Evolutionary conservation across 108 stramenopile genomes (phyloP).

Genomic region (Nitzschia sp.): DNA sequence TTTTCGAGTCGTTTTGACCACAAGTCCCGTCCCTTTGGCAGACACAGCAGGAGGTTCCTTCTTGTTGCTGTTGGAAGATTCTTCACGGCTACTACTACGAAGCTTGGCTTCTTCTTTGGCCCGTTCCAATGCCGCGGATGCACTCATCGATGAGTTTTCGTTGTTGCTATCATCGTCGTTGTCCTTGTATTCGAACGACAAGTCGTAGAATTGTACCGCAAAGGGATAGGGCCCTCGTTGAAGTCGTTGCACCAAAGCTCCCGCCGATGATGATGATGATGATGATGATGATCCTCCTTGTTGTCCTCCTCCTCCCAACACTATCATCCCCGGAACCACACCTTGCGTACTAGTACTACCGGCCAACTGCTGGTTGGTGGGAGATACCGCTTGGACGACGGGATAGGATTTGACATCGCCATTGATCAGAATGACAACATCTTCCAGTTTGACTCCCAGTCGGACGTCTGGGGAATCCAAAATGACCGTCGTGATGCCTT

Average conservation of each 20-base stretch:
- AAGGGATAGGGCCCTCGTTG: slow-evolving; percentile 39
- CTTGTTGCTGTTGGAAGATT: too few species aligned
- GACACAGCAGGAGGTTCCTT: not conserved
- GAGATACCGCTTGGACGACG: slow-evolving; percentile 18
- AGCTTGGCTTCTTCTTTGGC: not conserved
- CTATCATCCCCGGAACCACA: slow-evolving; percentile 37
- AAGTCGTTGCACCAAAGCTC: slow-evolving; percentile 19
- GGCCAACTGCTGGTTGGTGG: too few species aligned
- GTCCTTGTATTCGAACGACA: not conserved
- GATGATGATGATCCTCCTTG: too few species aligned
- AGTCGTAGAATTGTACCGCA: slow-evolving; percentile 34
- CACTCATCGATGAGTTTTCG: not conserved
- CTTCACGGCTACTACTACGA: not conserved
- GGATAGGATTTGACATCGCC: slow-evolving; percentile 6
- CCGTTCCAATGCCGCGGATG: not conserved
- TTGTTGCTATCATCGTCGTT: not conserved
- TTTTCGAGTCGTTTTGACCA: too few species aligned
- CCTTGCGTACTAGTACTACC: slow-evolving; percentile 12
- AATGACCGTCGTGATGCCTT: slow-evolving; percentile 24
- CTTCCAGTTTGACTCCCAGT: slow-evolving; percentile 23
- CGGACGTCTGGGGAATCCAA: slow-evolving; percentile 22
- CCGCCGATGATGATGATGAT: too few species aligned
- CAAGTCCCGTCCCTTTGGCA: slow-evolving; percentile 19
- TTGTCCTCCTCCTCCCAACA: slow-evolving; percentile 20
- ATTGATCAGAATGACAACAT: slow-evolving; percentile 3